These are phyloP conservation scores for Hypoxylon fragiforme DNA, from an alignment of 495 filamentous ascomycete genomes.

Conservation along the genomic window DNA sequence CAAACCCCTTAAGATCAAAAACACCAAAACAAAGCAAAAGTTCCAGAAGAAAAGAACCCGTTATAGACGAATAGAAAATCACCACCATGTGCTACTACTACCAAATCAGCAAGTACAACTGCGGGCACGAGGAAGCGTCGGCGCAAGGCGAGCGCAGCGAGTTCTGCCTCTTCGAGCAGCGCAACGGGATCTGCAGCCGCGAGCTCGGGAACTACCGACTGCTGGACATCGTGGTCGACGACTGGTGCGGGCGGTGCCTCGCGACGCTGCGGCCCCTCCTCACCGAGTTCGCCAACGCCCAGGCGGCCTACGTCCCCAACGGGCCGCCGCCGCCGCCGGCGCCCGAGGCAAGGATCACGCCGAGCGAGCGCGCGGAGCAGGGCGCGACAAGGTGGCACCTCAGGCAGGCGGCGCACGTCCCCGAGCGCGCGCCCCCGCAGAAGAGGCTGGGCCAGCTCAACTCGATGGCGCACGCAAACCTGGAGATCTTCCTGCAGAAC, in stretches of 20 bases:
- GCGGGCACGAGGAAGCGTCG: slow-evolving; percentile 8
- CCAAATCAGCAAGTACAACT: not conserved
- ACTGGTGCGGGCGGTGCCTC: slow-evolving; percentile 7
- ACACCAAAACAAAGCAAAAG: not conserved
- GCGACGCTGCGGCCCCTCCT: too few species aligned
- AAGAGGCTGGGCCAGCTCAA: too few species aligned
- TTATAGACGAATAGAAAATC: not conserved
- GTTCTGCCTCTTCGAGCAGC: slow-evolving; percentile 9
- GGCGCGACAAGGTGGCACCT: too few species aligned
- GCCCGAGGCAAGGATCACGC: not conserved
- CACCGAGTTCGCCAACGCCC: too few species aligned
- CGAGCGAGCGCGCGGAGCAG: not conserved
- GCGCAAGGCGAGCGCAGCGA: not conserved
- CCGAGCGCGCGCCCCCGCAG: too few species aligned
- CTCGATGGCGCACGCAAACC: not conserved
- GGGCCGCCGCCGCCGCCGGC: too few species aligned
- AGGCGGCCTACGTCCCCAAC: too few species aligned
- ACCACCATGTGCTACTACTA: slow-evolving; percentile 13
- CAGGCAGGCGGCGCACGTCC: too few species aligned
- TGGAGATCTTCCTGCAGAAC: not conserved
- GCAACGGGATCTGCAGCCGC: not conserved
- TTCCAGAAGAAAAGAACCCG: not conserved
- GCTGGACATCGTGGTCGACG: not conserved
- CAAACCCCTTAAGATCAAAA: too few species aligned
- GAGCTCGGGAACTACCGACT: slow-evolving; percentile 20